Percentiles rank a stretch among this genome's conserved stretches.
These are phyloP conservation scores for Syncephalastrum sp. DNA, from an alignment of 371 early-diverging fungal species.

Conservation along the genomic window DNA sequence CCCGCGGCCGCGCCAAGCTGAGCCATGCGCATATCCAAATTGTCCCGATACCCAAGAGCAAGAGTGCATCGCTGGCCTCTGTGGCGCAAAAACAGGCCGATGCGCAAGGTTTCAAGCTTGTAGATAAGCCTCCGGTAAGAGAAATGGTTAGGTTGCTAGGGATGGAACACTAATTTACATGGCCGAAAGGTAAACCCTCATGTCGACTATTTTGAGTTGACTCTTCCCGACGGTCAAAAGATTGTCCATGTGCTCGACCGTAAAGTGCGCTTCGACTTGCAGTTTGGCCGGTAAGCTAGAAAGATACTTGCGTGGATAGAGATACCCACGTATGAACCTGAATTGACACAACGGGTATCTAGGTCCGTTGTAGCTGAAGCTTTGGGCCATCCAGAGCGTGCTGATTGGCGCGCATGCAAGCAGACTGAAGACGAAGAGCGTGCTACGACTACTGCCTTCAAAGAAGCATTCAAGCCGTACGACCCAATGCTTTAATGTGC, in stretches of 20 bases:
- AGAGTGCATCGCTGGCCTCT: slow-evolving; percentile 29
- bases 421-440: slow-evolving; percentile 63
- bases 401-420: slow-evolving; percentile 73
- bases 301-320: not conserved
- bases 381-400: slow-evolving; percentile 61
- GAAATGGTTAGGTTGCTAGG: not conserved
- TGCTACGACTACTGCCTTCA: slow-evolving; percentile 47
- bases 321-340: not conserved
- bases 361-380: slow-evolving; percentile 63
- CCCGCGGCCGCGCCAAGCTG: slow-evolving; percentile 41
- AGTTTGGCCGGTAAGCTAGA: slow-evolving; percentile 63
- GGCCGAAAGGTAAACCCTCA: slow-evolving; percentile 23
- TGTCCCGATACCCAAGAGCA: slow-evolving; percentile 43
- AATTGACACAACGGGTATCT: slow-evolving; percentile 1
- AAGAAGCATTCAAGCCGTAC: slow-evolving; percentile 52
- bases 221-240: slow-evolving; percentile 53
- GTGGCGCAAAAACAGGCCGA: slow-evolving; percentile 36
- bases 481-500: slow-evolving; percentile 32
- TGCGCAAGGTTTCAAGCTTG: slow-evolving; percentile 30
- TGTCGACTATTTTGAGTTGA: slow-evolving; percentile 62
- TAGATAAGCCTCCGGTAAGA: slow-evolving; percentile 48
- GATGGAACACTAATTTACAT: not conserved
- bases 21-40: slow-evolving; percentile 71
- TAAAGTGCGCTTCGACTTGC: slow-evolving; percentile 58
- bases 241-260: slow-evolving; percentile 48